Evolutionary conservation across 2,329 filamentous ascomycete species (phyloP).

Genomic region (Venturia aucupariae): DNA sequence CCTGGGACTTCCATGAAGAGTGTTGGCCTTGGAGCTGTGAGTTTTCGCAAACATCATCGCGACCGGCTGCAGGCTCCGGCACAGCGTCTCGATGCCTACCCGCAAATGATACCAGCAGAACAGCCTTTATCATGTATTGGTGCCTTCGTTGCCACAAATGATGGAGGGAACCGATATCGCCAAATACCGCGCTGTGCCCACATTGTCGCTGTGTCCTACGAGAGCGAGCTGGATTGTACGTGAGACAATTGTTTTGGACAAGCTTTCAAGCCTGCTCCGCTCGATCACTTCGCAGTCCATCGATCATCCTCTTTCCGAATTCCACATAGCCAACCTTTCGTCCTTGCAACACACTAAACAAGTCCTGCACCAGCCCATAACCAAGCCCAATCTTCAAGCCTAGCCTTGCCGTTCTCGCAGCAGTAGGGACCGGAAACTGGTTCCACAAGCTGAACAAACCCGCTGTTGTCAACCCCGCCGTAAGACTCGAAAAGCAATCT

Average conservation of each 20-base stretch:
- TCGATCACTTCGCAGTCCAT: neutral
- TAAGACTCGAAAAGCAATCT: slow-evolving; percentile 72
- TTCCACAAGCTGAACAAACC: slow-evolving; percentile 82
- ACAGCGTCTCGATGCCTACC: neutral
- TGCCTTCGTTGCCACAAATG: neutral
- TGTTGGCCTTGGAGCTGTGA: neutral
- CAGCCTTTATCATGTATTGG: neutral
- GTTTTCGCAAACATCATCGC: neutral
- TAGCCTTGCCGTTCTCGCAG: slow-evolving; percentile 58
- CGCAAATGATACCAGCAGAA: neutral
- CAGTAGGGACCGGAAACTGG: slow-evolving; percentile 61
- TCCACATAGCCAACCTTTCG: slow-evolving; percentile 68
- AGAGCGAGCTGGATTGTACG: neutral
- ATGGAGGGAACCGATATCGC: neutral
- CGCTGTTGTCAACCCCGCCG: slow-evolving; percentile 75
- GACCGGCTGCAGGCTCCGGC: neutral
- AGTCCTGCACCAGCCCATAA: slow-evolving; percentile 77
- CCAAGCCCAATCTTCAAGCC: slow-evolving; percentile 69
- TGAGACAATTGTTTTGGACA: no score
- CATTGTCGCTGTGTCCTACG: neutral
- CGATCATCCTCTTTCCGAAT: slow-evolving; percentile 29
- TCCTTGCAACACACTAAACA: slow-evolving; percentile 57
- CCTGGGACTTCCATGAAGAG: neutral
- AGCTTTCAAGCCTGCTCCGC: neutral
- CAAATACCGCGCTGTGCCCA: neutral